A percentile compares a stretch with the other conserved stretches of the same genome.
Evolutionary conservation across 306 rosid species (phyloP).

Genomic region (Datisca glomerata): DNA sequence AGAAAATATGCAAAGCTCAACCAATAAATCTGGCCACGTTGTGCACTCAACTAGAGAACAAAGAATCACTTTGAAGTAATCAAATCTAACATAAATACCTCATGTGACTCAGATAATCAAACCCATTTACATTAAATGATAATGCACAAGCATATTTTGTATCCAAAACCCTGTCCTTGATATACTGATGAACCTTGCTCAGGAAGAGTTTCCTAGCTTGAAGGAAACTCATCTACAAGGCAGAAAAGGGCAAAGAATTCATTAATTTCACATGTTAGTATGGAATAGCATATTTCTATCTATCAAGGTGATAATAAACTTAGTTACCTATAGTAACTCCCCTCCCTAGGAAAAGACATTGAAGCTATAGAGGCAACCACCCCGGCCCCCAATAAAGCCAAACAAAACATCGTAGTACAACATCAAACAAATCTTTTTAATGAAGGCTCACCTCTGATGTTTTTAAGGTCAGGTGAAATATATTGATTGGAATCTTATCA

Average conservation of each 20-base stretch:
- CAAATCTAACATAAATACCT: constrained; percentile 34
- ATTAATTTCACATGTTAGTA: too few species aligned
- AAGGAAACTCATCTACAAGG: constrained; percentile 59
- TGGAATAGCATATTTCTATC: too few species aligned
- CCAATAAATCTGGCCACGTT: constrained; percentile 2
- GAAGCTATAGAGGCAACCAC: too few species aligned
- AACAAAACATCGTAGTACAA: constrained; percentile 13
- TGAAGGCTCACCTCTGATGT: constrained; percentile 61
- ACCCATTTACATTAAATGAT: constrained; percentile 41
- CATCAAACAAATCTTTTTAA: constrained; percentile 9
- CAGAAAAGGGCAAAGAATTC: constrained; percentile 22
- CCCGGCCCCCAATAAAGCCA: too few species aligned
- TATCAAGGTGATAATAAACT: too few species aligned
- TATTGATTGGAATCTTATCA: constrained; percentile 66
- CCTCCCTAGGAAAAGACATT: too few species aligned
- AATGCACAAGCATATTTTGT: constrained; percentile 88
- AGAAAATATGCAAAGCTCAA: constrained; percentile 21
- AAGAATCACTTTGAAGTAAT: constrained; percentile 10
- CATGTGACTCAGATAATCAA: constrained; percentile 53
- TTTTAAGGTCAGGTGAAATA: constrained; percentile 75
- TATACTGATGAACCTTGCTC: constrained; percentile 73
- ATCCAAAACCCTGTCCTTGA: constrained; percentile 84
- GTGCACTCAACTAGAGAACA: constrained; percentile 1
- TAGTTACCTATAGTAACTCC: too few species aligned
- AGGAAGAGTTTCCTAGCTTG: constrained; percentile 69